phyloP scores from a whole-genome alignment of 176 grass and related monocot genomes.

The Puya raimondii region DNA sequence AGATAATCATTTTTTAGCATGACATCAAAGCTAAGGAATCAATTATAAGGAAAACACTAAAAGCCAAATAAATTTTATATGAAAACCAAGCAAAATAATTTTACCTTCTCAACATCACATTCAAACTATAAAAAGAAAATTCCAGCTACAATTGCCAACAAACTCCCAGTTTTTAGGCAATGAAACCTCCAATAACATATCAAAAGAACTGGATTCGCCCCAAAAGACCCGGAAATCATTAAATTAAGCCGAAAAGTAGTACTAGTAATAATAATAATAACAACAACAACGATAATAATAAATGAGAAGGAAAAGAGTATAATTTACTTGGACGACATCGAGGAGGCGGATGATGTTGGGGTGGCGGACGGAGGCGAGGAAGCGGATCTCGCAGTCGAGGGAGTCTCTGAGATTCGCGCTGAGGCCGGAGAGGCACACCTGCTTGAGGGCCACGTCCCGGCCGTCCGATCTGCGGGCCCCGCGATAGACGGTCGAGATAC shows the following conservation, averaged over 20 bases:
- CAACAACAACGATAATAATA: neutral
- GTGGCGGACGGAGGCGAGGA: constrained; percentile 43
- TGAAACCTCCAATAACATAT: too few species aligned
- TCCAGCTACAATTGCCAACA: too few species aligned
- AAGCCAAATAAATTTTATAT: too few species aligned
- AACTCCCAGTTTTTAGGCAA: too few species aligned
- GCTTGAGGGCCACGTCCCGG: constrained; percentile 40
- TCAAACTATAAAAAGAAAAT: neutral
- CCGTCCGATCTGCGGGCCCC: constrained; percentile 18
- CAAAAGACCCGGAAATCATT: too few species aligned
- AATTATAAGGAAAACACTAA: too few species aligned
- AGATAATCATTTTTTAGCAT: too few species aligned
- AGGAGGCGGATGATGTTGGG: constrained; percentile 57
- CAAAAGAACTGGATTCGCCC: too few species aligned
- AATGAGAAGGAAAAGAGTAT: neutral
- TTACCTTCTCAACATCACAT: too few species aligned
- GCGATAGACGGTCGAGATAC: constrained; percentile 26
- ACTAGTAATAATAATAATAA: neutral
- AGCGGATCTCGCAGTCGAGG: constrained; percentile 50
- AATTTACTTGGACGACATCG: constrained; percentile 34
- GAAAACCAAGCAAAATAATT: too few species aligned
- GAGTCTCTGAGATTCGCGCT: constrained; percentile 32
- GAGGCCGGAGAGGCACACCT: constrained; percentile 39
- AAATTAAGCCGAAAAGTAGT: neutral
- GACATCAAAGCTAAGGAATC: too few species aligned